These are phyloP conservation scores for Trichocomaceae sp. DNA, from an alignment of 2,329 filamentous ascomycete genomes.

Conservation along the genomic window DNA sequence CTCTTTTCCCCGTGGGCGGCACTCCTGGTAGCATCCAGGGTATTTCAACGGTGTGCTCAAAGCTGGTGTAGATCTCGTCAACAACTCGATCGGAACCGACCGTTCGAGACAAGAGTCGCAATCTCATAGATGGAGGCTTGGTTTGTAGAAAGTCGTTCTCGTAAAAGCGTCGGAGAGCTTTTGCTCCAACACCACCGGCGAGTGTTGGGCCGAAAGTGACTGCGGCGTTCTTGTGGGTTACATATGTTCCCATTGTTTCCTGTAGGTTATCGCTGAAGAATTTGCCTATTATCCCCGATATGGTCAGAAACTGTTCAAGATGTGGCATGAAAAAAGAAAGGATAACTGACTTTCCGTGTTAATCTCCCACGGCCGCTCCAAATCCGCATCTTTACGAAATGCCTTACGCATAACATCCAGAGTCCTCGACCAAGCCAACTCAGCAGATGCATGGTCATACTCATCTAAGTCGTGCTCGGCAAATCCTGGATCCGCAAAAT, in stretches of 20 bases:
- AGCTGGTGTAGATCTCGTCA: conserved; percentile 53
- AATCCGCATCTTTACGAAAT: conserved; percentile 43
- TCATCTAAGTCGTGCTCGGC: conserved; percentile 64
- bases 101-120: conserved; percentile 53
- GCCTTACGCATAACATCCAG: conserved; percentile 54
- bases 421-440: conserved; percentile 64
- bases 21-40: conserved; percentile 56
- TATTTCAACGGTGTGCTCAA: conserved; percentile 51
- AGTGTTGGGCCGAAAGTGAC: conserved; percentile 32
- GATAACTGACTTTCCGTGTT: conserved; percentile 28
- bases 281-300: conserved; percentile 19
- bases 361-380: conserved; percentile 32
- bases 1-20: conserved; percentile 49
- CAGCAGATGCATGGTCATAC: conserved; percentile 57
- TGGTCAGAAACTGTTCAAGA: not conserved
- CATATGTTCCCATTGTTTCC: conserved; percentile 27
- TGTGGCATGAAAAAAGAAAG: not conserved
- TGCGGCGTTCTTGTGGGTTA: conserved; percentile 22
- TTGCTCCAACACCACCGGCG: conserved; percentile 37
- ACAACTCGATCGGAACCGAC: conserved; percentile 54
- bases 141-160: conserved; percentile 49
- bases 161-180: conserved; percentile 48
- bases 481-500: conserved; percentile 56
- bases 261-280: conserved; percentile 28
- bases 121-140: conserved; percentile 45